A percentile compares a stretch with the other conserved stretches of the same genome.
Evolutionary conservation across 169 alveolate species (phyloP).

Genomic region (Babesia sp.): DNA sequence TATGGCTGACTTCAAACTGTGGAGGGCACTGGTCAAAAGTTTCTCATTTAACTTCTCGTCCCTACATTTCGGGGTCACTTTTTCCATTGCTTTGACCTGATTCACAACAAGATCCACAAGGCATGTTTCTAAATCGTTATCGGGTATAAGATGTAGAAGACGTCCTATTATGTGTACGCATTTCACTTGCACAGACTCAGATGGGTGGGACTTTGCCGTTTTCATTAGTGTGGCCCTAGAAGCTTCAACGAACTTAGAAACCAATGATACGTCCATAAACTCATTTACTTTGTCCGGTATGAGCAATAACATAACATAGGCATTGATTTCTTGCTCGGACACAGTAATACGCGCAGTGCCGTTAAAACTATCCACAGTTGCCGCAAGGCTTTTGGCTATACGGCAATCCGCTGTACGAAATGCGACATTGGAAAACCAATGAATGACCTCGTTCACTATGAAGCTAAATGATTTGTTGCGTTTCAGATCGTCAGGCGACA

Average conservation of each 20-base stretch:
- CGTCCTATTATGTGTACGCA: conserved; percentile 17
- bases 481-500: not conserved
- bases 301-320: not conserved
- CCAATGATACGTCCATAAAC: not conserved
- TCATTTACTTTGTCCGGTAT: not conserved
- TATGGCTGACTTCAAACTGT: not conserved
- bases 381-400: not conserved
- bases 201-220: conserved; percentile 25
- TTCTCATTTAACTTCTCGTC: conserved; percentile 10
- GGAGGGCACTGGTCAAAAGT: conserved; percentile 1
- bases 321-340: conserved; percentile 2
- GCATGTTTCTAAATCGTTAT: conserved; percentile 13
- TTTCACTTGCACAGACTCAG: conserved; percentile 13
- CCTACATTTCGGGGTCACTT: not conserved
- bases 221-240: conserved; percentile 5
- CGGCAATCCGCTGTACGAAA: conserved; percentile 1
- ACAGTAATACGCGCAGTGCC: conserved; percentile 2
- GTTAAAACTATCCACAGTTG: not conserved
- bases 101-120: conserved; percentile 13
- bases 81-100: conserved; percentile 2
- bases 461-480: not conserved
- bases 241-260: not conserved
- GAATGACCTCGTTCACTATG: conserved; percentile 24
- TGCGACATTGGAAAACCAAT: conserved; percentile 5
- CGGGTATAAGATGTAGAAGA: not conserved